Evolutionary conservation across 176 grass and related monocot genomes (phyloP), one percentile per base, ranked within the genome.

Genomic region (Oryza glaberrima): DNA sequence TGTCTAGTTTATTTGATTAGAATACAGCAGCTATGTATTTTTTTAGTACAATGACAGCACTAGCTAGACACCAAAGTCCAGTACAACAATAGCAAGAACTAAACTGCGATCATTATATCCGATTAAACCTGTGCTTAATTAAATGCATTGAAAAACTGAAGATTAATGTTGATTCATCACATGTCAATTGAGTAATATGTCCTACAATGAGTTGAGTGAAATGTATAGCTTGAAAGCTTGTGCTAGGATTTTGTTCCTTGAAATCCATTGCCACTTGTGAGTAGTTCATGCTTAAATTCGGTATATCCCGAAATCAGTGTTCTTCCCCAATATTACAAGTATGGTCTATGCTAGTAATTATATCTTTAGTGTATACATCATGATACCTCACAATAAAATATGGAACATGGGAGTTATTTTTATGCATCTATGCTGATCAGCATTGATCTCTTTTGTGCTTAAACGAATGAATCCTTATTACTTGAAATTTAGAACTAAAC

Each of bases 171-270:
- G 22, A 25, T 77, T 56, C 30, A 5, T 49, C 3, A 75, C 67
- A 78, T 52, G 77, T 65, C 70, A 56, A 34, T 20, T 70, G 64
- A 67, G 16, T 67, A 58, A 48, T 70, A 26, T 38, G 68, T 17
- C 74, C 44, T 79, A 15, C 78, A n/a, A 7, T 2, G 4, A 47
- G 13, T 72, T 67, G 16, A 67, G 32, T 56, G 11, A 82, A 10
- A 38, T 70, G 38, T 70, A 49, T 41, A 49, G 43, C 43, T 44
- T 6, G 7, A 30, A 65, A 32, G 65, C 23, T n/a, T 75, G 73
- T 52, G 66, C 26, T 78, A 41, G 34, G 46, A 16, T 83, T 76
- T 86, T 58, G 22, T 70, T 70, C 83, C 47, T 15, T 77, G 67
- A 44, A 58, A 66, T 7, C 15, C 52, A 56, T 56, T 56, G 52